A percentile compares a stretch with the other conserved stretches of the same genome.
phyloP scores from a whole-genome alignment of 371 early-diverging fungal species.

The Dichotomocladium elegans region DNA sequence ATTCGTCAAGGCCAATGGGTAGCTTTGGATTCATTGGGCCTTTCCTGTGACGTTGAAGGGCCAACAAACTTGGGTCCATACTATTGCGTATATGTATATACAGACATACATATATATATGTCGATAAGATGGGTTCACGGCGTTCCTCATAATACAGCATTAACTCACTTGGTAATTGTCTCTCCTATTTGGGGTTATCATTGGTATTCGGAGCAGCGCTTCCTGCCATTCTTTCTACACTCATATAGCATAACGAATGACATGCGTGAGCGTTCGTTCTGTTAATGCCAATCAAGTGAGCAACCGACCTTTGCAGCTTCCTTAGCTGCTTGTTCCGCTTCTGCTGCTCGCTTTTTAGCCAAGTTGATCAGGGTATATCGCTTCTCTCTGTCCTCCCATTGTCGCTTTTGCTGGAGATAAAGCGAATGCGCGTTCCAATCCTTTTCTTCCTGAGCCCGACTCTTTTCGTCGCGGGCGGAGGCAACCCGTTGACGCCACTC shows the following conservation, averaged over 20 bases:
- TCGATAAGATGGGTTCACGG: neutral
- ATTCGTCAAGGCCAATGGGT: neutral
- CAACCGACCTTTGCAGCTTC: conserved; percentile 7
- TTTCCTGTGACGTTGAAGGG: neutral
- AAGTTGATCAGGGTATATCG: conserved; percentile 9
- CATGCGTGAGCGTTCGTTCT: neutral
- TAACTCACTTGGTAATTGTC: neutral
- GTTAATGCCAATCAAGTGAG: too few species aligned
- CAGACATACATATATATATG: neutral
- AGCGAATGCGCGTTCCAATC: conserved; percentile 1
- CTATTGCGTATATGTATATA: too few species aligned
- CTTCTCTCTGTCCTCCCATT: conserved; percentile 16
- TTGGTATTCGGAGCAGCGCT: conserved; percentile 12
- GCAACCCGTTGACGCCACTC: conserved; percentile 6
- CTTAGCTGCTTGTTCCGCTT: conserved; percentile 7
- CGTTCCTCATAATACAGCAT: neutral
- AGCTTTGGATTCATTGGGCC: neutral
- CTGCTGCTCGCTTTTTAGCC: conserved; percentile 8
- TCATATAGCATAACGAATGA: neutral
- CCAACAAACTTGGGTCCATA: conserved; percentile 8
- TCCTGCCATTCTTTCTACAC: conserved; percentile 12
- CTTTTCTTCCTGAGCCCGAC: neutral
- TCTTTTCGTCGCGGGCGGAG: conserved; percentile 5
- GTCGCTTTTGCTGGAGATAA: conserved; percentile 10
- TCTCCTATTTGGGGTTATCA: conserved; percentile 6